Evolutionary conservation across 73 alveolate genomes (phyloP).

Genomic region (Symbiodinium natans): DNA sequence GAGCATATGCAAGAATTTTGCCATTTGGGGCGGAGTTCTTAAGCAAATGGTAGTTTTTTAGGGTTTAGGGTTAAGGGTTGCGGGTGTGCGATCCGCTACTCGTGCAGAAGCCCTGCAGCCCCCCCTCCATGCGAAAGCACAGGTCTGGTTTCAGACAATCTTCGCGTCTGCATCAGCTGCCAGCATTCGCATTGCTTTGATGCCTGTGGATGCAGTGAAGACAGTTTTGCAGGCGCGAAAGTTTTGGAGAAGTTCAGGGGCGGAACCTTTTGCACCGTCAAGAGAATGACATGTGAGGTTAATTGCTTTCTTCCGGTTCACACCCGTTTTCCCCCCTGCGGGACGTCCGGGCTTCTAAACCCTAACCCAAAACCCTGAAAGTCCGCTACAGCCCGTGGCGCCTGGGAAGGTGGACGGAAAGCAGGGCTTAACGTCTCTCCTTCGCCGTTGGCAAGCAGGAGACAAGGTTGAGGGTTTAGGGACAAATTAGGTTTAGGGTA

Average conservation of each 20-base stretch:
- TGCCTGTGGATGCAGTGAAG: constrained; percentile 89
- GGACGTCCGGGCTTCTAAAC: too few relatives aligned
- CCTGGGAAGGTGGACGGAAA: constrained; percentile 85
- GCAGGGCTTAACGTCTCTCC: constrained; percentile 54
- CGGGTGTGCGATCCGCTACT: too few relatives aligned
- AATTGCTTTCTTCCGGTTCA: neutral
- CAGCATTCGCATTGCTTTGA: constrained; percentile 58
- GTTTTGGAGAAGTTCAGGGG: neutral
- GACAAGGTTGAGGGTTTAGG: neutral
- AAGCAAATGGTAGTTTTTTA: too few relatives aligned
- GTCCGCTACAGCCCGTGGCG: too few relatives aligned
- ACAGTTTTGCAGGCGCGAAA: constrained; percentile 71
- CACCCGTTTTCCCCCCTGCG: neutral
- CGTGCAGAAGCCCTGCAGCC: too few relatives aligned
- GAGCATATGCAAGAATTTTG: too few relatives aligned
- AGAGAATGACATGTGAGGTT: neutral
- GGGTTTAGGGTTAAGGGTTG: too few relatives aligned
- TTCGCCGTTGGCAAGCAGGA: constrained; percentile 43
- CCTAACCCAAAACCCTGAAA: too few relatives aligned
- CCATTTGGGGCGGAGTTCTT: too few relatives aligned
- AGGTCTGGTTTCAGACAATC: constrained; percentile 83
- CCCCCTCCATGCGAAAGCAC: too few relatives aligned
- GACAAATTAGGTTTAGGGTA: too few relatives aligned
- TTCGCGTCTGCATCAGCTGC: constrained; percentile 85
- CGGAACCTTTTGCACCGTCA: neutral